Base-by-base conservation (phyloP, 2,329 filamentous ascomycete genomes). In the Alternaria metachromatica region DNA sequence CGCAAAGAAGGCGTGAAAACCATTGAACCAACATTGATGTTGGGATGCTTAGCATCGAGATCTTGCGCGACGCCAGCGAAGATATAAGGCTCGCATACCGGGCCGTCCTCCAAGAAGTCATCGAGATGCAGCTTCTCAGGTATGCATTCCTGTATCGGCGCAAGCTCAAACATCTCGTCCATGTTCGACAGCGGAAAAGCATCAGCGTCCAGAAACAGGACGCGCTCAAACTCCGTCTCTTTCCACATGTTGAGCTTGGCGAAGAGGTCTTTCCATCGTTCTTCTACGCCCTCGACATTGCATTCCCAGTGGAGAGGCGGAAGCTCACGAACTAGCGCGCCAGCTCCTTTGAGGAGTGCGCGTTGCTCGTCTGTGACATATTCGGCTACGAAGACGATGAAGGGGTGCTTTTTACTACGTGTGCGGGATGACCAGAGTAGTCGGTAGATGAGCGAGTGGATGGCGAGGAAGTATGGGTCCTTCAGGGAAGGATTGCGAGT, bases 241-340 rank as follows among this genome's bases (percentile, higher is more conserved):
- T 68, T 70, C 76, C 76, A 80, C 74, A 80, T 79, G 63, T 78
- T 70, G 18, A 80, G 68, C 49, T 80, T 79, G 6, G 76, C 72
- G 58, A 80, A 80, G 4, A 78, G 73, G 48, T 80, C 76, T 56
- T 70, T 73, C 75, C 76, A 79, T 2, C 78, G 67, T 20, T 64
- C 58, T 33, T 73, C 68, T 8, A 72, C 64, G 10, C 69, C 70
- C 2, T 60, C 33, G 5, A 67, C 64, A 20, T 74, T 70, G 23
- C 75, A 75, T 9, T 72, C 66, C 75, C 76, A 79, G 11, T 70
- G 63, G 0, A 78, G 51, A 3, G 73, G 67, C 1, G 63, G 55
- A 12, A 80, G 76, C 49, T 79, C 76, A 20, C 75, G 75, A 2
- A 80, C 76, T 0, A 79, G 44, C 15, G 77, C 77, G 15, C 77